Base-by-base conservation (phyloP, 1,139 yeast genomes). In the Nakaseomyces sp. region DNA sequence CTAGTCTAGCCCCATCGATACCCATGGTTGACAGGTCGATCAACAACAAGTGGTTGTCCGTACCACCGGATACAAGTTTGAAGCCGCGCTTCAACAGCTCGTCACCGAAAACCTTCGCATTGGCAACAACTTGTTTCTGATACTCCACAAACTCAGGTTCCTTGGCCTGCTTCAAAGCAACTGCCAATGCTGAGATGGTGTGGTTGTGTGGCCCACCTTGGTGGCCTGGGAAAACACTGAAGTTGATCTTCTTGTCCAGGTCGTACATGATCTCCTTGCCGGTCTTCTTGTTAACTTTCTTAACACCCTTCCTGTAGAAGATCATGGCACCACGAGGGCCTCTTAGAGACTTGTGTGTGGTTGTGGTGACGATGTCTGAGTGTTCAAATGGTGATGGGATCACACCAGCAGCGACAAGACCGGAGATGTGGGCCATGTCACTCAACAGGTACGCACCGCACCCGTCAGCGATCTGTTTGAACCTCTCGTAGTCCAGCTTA, bases 271-370 rank as follows among this genome's bases (percentile, higher is more conserved):
- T 74, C 69, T 87, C 94, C 70, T 86, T 85, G 55, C 96, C 96
- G 12, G 38, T 35, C 61, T 82, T 81, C 73, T 86, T 86, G 44
- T 70, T 81, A 50, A 81, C 80, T 62, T 79, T 79, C 73, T 91
- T 80, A 48, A 86, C 75, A 55, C 96, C 96, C 66, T 83, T 83
- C 76, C 96, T 85, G 76, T 77, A 89, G 73, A 89, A 89, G 64
- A 89, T 89, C 96, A 89, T 88, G 44, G 97, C 95, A 64, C 97
- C 97, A 75, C 97, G 84, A 67, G 97, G 97, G 39, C 97, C 97
- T 73, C 97, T 83, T 61, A 89, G 77, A 25, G 96, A 87, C 72
- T 89, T 89, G 73, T 89, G 97, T 43, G 97, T 88, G 49, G 97
- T 89, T 55, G 97, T 89, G 54, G 97, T 89, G 64, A 89, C 97